phyloP scores from a whole-genome alignment of 495 filamentous ascomycete genomes.

The Friedmanniomyces simplex region DNA sequence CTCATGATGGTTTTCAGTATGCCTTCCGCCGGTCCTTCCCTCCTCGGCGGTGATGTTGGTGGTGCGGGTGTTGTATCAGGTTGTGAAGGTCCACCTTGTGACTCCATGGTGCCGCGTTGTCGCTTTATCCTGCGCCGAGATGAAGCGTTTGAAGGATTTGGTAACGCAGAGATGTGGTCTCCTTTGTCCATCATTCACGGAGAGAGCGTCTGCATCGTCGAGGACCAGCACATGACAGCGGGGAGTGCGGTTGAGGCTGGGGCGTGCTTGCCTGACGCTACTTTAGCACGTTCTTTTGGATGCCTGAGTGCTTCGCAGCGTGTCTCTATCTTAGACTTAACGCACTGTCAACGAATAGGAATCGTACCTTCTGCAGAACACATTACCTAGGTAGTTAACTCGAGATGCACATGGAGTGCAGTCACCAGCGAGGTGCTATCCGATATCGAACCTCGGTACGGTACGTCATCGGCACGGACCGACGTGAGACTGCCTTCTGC shows the following conservation, averaged over 20 bases:
- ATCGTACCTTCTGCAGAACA: too few species aligned
- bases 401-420: too few species aligned
- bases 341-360: too few species aligned
- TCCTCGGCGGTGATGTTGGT: background rate
- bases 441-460: too few species aligned
- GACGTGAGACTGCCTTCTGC: too few species aligned
- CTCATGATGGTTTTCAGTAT: constrained; percentile 8
- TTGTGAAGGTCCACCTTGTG: background rate
- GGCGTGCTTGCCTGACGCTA: background rate
- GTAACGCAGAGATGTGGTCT: background rate
- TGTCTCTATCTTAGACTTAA: background rate
- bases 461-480: too few species aligned
- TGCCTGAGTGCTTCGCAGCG: too few species aligned
- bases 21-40: background rate
- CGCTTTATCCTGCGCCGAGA: background rate
- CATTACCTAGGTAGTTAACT: too few species aligned
- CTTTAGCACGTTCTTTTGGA: background rate
- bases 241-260: background rate
- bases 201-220: background rate
- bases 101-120: background rate
- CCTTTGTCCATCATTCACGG: background rate
- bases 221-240: background rate
- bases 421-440: too few species aligned
- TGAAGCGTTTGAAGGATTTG: background rate
- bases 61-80: background rate